Evolutionary conservation across 2,329 filamentous ascomycete genomes (phyloP), one percentile per base, ranked within the genome.

Genomic region (Cladosporium phlei): DNA sequence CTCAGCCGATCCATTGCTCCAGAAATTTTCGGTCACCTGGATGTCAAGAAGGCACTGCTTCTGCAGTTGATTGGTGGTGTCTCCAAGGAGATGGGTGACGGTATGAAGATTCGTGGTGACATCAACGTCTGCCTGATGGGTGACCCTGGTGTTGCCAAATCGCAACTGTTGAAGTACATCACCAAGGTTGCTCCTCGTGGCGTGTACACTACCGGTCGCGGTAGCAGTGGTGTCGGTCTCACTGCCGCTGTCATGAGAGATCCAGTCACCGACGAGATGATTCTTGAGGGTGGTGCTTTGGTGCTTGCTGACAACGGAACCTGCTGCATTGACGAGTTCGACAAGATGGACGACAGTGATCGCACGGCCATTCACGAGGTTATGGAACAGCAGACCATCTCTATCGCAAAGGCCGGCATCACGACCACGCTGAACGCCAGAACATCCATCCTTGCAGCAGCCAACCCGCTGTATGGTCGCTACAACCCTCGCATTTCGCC

Each of bases 51-150:
- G 68, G 93, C 93, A 2, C 79, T 98, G 10, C 78, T 98, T n/a
- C 76, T 98, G 4, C 82, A 97, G 22, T 80, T 98, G 25, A 95
- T 98, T 55, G 93, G 93, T 52, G 93, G 93, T 72, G 91, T 96
- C 1, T 93, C 83, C 3, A 98, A 98, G 69, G 85, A 93, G 62
- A 94, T 97, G 79, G 89, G 89, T 43, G 93, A 98, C 62, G 93
- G 93, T 51, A 97, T 98, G 93, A 86, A 89, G 61, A 98, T 98
- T 65, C 88, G 93, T 77, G 93, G 93, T 60, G 93, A 98, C 63
- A 95, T 98, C 74, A 98, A 98, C 70, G 85, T 98, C 53, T 97
- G 93, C 67, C 73, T 98, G 62, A 98, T 98, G 93, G 93, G 93
- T 77, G 93, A 98, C 63, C 93, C 93, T 65, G 93, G 93, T 88